A percentile compares a stretch with the other conserved stretches of the same genome.
These are phyloP conservation scores for Calonectria pauciramosa DNA, from an alignment of 2,329 filamentous ascomycete species.

Conservation along the genomic window DNA sequence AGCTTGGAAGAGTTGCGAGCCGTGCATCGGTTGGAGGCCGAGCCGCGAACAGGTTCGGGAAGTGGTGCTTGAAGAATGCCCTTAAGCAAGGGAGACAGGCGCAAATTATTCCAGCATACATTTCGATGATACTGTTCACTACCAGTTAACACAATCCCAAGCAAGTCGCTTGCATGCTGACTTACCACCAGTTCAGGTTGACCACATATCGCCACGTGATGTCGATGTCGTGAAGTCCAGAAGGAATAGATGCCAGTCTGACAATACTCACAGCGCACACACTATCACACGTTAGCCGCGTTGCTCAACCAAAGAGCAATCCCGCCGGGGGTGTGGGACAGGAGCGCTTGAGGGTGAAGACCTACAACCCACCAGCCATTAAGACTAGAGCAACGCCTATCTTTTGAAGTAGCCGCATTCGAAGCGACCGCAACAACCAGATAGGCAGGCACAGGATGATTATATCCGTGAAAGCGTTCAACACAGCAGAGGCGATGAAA, in stretches of 20 bases:
- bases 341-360: neutral
- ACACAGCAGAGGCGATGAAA: neutral
- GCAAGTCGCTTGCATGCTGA: neutral
- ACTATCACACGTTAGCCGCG: neutral
- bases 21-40: neutral
- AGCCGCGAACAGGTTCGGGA: neutral
- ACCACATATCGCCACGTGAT: conserved; percentile 12
- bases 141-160: neutral
- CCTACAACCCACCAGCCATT: conserved; percentile 8
- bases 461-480: neutral
- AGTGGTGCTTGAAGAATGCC: conserved; percentile 13
- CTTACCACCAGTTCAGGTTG: conserved; percentile 13
- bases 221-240: conserved; percentile 5
- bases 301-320: neutral
- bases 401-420: conserved; percentile 10
- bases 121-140: conserved; percentile 1
- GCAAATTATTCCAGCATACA: conserved; percentile 10
- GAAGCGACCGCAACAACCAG: conserved; percentile 7
- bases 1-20: conserved; percentile 7
- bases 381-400: neutral
- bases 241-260: conserved; percentile 12
- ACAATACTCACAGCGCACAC: conserved; percentile 8
- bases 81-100: conserved; percentile 10
- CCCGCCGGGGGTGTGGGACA: neutral
- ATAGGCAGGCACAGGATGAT: conserved; percentile 5